Conservation (phyloP, 495 filamentous ascomycete genomes). For the Immersiella caudata region DNA sequence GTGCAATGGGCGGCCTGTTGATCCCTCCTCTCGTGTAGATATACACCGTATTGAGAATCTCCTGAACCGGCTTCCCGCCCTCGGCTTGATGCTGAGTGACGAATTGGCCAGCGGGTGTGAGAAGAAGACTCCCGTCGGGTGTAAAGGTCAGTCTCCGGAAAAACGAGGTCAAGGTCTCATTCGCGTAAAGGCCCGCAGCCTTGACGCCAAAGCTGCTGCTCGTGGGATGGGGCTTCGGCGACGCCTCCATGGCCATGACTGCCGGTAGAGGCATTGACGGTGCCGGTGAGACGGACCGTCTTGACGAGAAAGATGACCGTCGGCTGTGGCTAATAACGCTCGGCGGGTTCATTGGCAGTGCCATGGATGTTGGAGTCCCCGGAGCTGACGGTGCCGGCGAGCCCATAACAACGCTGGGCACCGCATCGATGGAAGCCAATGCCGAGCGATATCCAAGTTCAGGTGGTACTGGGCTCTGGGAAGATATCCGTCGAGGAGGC, state of each 20-base stretch:
- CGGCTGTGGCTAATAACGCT: slow-evolving; percentile 84
- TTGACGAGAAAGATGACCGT: slow-evolving; percentile 92
- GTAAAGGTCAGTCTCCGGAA: slow-evolving; percentile 94
- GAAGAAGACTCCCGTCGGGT: slow-evolving; percentile 90
- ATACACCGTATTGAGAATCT: slow-evolving; percentile 96
- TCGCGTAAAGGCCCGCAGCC: slow-evolving; percentile 92
- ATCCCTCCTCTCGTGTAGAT: slow-evolving; percentile 96
- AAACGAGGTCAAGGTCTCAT: slow-evolving; percentile 96
- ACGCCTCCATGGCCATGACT: slow-evolving; percentile 91
- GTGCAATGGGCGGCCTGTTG: slow-evolving; percentile 96
- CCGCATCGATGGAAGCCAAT: slow-evolving; percentile 56
- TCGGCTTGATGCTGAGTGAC: slow-evolving; percentile 77
- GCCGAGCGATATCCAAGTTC: slow-evolving; percentile 66
- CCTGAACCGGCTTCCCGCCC: slow-evolving; percentile 70
- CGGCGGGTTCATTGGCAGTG: slow-evolving; percentile 96
- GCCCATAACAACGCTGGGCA: slow-evolving; percentile 60
- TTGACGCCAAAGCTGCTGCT: slow-evolving; percentile 65
- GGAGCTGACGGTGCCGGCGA: slow-evolving; percentile 91
- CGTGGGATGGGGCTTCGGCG: slow-evolving; percentile 69
- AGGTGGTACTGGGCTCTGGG: slow-evolving; percentile 88
- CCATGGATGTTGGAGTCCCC: slow-evolving; percentile 87
- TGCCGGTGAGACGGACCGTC: slow-evolving; percentile 91
- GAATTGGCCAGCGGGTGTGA: slow-evolving; percentile 96
- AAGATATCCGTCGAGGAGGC: slow-evolving; percentile 84
- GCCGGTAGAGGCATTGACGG: slow-evolving; percentile 93